Evolutionary conservation across 2,329 filamentous ascomycete genomes (phyloP).

Genomic region (Mycosphaerelloides madeirae): DNA sequence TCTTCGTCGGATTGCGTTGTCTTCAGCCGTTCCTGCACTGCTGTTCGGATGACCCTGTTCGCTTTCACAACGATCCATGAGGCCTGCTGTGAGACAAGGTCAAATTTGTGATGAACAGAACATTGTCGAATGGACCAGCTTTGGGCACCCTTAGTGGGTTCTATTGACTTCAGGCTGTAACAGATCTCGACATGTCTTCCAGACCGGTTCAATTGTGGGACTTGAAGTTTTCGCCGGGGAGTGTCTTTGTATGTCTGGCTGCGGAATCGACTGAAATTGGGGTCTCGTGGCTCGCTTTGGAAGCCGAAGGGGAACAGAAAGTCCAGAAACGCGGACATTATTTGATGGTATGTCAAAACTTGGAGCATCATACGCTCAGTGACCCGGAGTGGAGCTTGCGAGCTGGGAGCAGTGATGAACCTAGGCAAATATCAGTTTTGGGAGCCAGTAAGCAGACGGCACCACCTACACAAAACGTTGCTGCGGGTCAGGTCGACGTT

Average conservation of each 20-base stretch:
- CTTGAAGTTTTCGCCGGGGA: constrained; percentile 6
- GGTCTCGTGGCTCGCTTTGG: constrained; percentile 31
- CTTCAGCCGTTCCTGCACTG: constrained; percentile 22
- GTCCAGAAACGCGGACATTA: constrained; percentile 34
- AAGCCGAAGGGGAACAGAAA: constrained; percentile 38
- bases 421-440: background rate
- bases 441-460: background rate
- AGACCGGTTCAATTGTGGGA: constrained; percentile 34
- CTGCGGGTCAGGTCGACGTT: background rate
- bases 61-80: constrained; percentile 40
- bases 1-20: background rate
- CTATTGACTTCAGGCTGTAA: constrained; percentile 39
- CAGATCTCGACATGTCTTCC: constrained; percentile 36
- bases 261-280: constrained; percentile 36
- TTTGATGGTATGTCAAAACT: constrained; percentile 32
- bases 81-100: constrained; percentile 22
- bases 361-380: constrained; percentile 12
- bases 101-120: constrained; percentile 38
- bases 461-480: background rate
- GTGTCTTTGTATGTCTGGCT: constrained; percentile 24
- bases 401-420: background rate
- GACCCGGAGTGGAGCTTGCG: background rate
- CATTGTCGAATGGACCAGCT: constrained; percentile 36
- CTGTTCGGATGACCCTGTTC: constrained; percentile 30
- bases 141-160: constrained; percentile 3